Evolutionary conservation across 225 moss, liverwort and hornwort species (phyloP), one percentile per base, ranked within the genome.

Genomic region (Pleurozium schreberi): DNA sequence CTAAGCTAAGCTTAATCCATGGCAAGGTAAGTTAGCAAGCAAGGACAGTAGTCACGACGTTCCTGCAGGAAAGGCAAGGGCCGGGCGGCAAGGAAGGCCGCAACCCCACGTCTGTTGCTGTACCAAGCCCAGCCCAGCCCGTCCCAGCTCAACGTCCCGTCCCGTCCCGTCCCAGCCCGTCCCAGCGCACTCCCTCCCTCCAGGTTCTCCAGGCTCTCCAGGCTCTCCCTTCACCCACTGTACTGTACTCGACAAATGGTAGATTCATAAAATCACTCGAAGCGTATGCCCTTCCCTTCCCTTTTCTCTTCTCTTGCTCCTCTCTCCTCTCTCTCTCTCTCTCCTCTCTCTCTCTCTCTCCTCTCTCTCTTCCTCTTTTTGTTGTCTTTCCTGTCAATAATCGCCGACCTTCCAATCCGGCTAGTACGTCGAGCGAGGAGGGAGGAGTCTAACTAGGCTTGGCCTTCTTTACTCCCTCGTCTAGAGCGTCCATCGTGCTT

Each of bases 21-120:
- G 76, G 88, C 73, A 67, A 53, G 75, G 88, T 18, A 80, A 78
- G 64, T 75, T 53, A 63, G 83, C 30, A 22, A 68, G 75, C 75
- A 88, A 92, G 93, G 91, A 90, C 93, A 91, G 63, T 14, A 63
- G 86, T 93, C 93, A 93, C 93, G 84, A 89, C 93, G 83, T 90
- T 91, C 89, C 93, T 92, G 92, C 92, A 91, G 90, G 70, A 20
- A 40, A 20, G 74, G 34, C 8, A 47, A 30, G 63, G 49, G 34
- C 58, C 45, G n/a, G 49, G n/a, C 63, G 30, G 49, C 26, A 21
- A 23, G 73, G 52, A 70, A 65, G 65, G 47, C 68, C 68, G 61
- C 79, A 75, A 78, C 90, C 92, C 78, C 90, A 91, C 91, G 90
- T 88, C 92, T 91, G 89, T 80, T 23, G 63, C 63, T 63, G 61